Conservation (phyloP, 352 stramenopile genomes). For the Phytopythium cucurbitacearum region DNA sequence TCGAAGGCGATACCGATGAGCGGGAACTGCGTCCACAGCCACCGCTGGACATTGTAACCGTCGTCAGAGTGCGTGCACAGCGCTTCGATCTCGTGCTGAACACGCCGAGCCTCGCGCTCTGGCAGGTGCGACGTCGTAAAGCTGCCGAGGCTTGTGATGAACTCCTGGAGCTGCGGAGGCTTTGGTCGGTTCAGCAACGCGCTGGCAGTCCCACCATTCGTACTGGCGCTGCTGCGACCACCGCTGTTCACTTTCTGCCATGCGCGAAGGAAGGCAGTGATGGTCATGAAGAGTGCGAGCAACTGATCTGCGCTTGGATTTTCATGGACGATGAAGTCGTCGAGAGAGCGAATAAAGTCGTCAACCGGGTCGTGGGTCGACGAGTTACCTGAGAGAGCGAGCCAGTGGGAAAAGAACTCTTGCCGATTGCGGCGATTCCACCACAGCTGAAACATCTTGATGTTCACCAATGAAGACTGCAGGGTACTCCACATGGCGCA, state of each 20-base stretch:
- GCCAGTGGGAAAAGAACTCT: slow-evolving; percentile 81
- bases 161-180: slow-evolving; percentile 69
- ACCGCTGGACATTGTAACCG: slow-evolving; percentile 73
- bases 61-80: slow-evolving; percentile 60
- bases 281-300: slow-evolving; percentile 63
- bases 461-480: slow-evolving; percentile 69
- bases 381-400: slow-evolving; percentile 53
- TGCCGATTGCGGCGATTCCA: slow-evolving; percentile 77
- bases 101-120: slow-evolving; percentile 43
- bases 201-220: slow-evolving; percentile 17
- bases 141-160: slow-evolving; percentile 55
- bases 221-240: slow-evolving; percentile 11
- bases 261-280: slow-evolving; percentile 72
- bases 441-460: slow-evolving; percentile 86
- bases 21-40: slow-evolving; percentile 87
- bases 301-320: slow-evolving; percentile 57
- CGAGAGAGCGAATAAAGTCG: slow-evolving; percentile 73
- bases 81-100: slow-evolving; percentile 62
- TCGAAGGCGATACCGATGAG: slow-evolving; percentile 76
- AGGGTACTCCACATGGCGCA: slow-evolving; percentile 64
- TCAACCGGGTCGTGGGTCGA: slow-evolving; percentile 73
- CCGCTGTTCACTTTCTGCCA: slow-evolving; percentile 56
- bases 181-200: slow-evolving; percentile 36
- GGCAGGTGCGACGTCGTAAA: slow-evolving; percentile 48
- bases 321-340: slow-evolving; percentile 71